Percentiles rank a stretch among this genome's conserved stretches.
phyloP scores from a whole-genome alignment of 2,329 filamentous ascomycete genomes.

The Arthrobotrys iridis region DNA sequence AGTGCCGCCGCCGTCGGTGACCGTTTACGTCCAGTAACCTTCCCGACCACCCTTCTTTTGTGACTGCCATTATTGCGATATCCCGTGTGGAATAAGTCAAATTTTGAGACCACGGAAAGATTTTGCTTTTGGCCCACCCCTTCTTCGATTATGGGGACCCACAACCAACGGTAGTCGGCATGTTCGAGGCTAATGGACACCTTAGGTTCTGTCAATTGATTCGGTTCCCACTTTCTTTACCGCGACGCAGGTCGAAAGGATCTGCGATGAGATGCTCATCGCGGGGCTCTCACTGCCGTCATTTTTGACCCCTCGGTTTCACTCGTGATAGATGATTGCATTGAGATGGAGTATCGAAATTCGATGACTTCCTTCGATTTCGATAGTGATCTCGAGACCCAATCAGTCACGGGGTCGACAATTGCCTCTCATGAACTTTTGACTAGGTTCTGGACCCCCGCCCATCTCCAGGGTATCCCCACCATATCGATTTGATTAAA shows the following conservation, averaged over 20 bases:
- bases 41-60: constrained; percentile 21
- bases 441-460: neutral
- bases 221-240: neutral
- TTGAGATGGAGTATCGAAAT: neutral
- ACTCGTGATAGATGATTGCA: neutral
- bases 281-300: constrained; percentile 27
- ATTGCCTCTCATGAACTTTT: neutral
- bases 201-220: constrained; percentile 28
- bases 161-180: constrained; percentile 26
- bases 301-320: constrained; percentile 25
- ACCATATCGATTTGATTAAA: constrained; percentile 41
- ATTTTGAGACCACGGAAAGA: constrained; percentile 11
- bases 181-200: neutral
- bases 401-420: constrained; percentile 13
- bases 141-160: constrained; percentile 11
- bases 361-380: neutral
- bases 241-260: constrained; percentile 36
- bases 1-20: constrained; percentile 31
- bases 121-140: constrained; percentile 15
- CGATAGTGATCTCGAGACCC: neutral
- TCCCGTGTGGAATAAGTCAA: constrained; percentile 49
- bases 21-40: neutral
- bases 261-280: constrained; percentile 45
- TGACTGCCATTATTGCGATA: constrained; percentile 53
- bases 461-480: constrained; percentile 19